A percentile compares a stretch with the other conserved stretches of the same genome.
phyloP scores from a whole-genome alignment of 2,329 filamentous ascomycete species.

The Juglanconis sp. region DNA sequence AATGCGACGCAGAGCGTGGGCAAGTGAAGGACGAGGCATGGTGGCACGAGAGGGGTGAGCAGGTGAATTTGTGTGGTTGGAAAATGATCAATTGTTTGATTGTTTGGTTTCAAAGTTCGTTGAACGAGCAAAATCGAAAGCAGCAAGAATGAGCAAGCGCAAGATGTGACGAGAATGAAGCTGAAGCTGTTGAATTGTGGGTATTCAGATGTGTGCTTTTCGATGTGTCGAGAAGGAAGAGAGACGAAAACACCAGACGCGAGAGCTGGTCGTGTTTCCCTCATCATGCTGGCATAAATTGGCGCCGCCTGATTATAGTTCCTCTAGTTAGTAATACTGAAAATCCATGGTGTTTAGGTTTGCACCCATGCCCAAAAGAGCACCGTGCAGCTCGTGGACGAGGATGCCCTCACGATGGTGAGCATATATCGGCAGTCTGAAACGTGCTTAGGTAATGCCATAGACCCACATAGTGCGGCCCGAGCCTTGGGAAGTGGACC shows the following conservation, averaged over 20 bases:
- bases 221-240: not conserved
- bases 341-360: no score
- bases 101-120: not conserved
- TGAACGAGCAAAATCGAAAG: not conserved
- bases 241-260: not conserved
- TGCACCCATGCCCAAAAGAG: no score
- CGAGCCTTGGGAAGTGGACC: no score
- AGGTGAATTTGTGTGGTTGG: slow-evolving; percentile 31
- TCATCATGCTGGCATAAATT: not conserved
- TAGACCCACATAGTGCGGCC: no score
- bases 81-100: not conserved
- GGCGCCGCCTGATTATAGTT: not conserved
- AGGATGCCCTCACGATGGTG: no score
- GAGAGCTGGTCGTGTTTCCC: not conserved
- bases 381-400: no score
- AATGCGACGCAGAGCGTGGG: not conserved
- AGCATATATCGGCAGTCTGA: no score
- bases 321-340: no score
- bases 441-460: no score
- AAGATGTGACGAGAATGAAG: not conserved
- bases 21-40: not conserved
- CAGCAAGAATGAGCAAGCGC: not conserved
- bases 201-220: not conserved
- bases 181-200: not conserved
- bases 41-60: slow-evolving; percentile 54